These are phyloP conservation scores for Antitrichia curtipendula DNA, from an alignment of 225 moss, liverwort and hornwort species.

Conservation along the genomic window DNA sequence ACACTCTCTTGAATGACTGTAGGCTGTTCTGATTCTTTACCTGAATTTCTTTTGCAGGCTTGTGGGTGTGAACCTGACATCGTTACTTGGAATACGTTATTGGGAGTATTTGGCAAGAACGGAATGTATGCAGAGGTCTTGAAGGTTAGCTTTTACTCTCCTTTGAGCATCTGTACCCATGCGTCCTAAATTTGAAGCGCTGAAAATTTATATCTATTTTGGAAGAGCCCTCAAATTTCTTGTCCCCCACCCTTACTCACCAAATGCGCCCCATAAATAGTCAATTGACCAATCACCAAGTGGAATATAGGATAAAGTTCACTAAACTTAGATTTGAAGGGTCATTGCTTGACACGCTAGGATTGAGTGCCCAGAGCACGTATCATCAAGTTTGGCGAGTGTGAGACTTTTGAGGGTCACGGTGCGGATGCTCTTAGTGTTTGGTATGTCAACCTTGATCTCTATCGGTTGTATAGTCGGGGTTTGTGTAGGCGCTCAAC, in stretches of 20 bases:
- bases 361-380: not conserved
- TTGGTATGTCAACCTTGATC: not conserved
- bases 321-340: not conserved
- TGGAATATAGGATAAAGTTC: not conserved
- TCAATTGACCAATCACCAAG: not conserved
- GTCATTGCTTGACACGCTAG: not conserved
- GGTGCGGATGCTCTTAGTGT: not conserved
- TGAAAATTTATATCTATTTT: not conserved
- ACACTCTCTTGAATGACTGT: not conserved
- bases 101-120: constrained; percentile 80
- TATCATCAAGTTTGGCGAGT: not conserved
- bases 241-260: not conserved
- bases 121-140: constrained; percentile 76
- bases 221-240: not conserved
- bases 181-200: not conserved
- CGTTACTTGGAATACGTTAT: constrained; percentile 92
- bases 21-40: not conserved
- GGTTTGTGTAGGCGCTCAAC: not conserved
- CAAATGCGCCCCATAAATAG: not conserved
- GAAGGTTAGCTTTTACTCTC: constrained; percentile 24
- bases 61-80: constrained; percentile 72
- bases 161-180: not conserved
- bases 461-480: not conserved
- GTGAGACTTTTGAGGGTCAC: not conserved
- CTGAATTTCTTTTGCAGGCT: constrained; percentile 13